These are phyloP conservation scores for Dichotomocladium elegans DNA, from an alignment of 371 early-diverging fungal genomes.

Conservation along the genomic window DNA sequence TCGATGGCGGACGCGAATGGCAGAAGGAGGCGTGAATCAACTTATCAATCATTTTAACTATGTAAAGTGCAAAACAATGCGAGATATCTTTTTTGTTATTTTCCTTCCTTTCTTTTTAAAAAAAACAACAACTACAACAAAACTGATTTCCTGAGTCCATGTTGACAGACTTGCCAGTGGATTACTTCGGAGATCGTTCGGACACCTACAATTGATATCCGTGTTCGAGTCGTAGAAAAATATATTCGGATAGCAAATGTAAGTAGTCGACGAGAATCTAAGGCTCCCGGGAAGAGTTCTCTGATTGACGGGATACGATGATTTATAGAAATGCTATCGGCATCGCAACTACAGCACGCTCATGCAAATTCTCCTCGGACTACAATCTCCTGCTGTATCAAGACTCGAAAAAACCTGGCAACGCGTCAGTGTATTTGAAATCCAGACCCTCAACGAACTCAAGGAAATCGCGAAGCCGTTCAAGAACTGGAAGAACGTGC, in stretches of 20 bases:
- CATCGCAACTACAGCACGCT: conserved; percentile 58
- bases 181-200: conserved; percentile 46
- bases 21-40: conserved; percentile 23
- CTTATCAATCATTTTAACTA: conserved; percentile 38
- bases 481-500: conserved; percentile 54
- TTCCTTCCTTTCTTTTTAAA: no score
- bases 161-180: conserved; percentile 48
- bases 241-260: conserved; percentile 48
- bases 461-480: conserved; percentile 56
- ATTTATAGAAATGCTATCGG: conserved; percentile 52
- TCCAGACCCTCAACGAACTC: conserved; percentile 45
- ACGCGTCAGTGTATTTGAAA: conserved; percentile 40
- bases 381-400: conserved; percentile 52
- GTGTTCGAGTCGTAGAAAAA: conserved; percentile 42
- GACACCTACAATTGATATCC: conserved; percentile 22
- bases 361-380: conserved; percentile 52
- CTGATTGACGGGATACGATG: no score
- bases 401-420: conserved; percentile 53
- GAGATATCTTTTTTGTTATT: no score
- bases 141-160: no score
- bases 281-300: no score
- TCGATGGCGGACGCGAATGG: conserved; percentile 31
- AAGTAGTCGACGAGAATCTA: no score
- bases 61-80: no score
- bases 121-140: no score